Percentiles rank a stretch among this genome's conserved stretches.
These are phyloP conservation scores for Aspergillus carlsbadensis DNA, from an alignment of 495 filamentous ascomycete genomes.

Conservation along the genomic window DNA sequence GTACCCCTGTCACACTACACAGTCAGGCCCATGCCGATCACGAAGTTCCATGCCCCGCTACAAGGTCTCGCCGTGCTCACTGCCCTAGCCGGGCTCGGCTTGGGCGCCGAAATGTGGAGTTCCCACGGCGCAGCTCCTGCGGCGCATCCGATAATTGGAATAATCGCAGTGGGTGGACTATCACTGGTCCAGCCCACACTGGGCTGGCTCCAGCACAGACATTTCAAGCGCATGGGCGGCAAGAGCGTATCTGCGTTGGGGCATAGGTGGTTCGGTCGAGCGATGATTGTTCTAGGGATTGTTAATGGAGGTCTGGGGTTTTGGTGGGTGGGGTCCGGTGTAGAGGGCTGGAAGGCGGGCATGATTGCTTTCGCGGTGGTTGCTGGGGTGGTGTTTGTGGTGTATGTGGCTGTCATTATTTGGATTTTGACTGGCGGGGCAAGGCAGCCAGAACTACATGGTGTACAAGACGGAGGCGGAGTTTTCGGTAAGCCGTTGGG, in stretches of 20 bases:
- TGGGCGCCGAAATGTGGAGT: conserved; percentile 55
- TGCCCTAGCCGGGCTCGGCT: conserved; percentile 58
- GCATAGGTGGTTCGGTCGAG: conserved; percentile 72
- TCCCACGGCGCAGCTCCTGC: conserved; percentile 20
- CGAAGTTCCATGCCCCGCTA: conserved; percentile 52
- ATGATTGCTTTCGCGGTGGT: conserved; percentile 61
- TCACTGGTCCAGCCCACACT: conserved; percentile 64
- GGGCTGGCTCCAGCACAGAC: conserved; percentile 61
- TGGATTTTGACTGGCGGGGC: no score
- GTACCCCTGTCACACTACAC: conserved; percentile 40
- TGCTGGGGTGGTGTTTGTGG: not conserved
- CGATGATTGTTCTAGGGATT: conserved; percentile 60
- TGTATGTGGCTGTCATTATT: not conserved
- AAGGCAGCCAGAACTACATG: no score
- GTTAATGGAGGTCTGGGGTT: conserved; percentile 73
- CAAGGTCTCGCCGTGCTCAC: conserved; percentile 57
- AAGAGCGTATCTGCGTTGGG: conserved; percentile 55
- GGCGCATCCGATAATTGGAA: conserved; percentile 53
- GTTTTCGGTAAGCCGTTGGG: no score
- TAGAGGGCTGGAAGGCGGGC: conserved; percentile 24
- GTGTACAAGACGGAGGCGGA: no score
- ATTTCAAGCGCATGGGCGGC: conserved; percentile 39
- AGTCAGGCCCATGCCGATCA: conserved; percentile 9
- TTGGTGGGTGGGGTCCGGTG: conserved; percentile 36
- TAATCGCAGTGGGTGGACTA: conserved; percentile 52